Conservation (phyloP, 768 basidiomycete species). For the Clitopilus passeckerianus region DNA sequence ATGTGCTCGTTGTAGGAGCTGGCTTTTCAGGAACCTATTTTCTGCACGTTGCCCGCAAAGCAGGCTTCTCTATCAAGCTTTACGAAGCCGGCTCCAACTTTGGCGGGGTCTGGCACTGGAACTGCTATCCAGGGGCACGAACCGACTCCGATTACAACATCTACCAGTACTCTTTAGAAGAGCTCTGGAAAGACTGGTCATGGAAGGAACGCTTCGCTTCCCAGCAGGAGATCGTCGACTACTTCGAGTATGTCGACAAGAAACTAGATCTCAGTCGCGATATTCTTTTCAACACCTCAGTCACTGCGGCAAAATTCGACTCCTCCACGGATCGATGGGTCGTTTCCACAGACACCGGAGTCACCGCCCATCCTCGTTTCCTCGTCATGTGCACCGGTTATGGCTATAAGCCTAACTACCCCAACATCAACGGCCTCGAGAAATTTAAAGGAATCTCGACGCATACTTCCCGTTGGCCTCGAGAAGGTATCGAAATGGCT, state of each 20-base stretch:
- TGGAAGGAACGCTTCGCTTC: constrained; percentile 6
- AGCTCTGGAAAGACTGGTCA: constrained; percentile 8
- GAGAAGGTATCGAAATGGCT: constrained; percentile 4
- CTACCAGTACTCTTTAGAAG: constrained; percentile 10
- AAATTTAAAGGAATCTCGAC: constrained; percentile 9
- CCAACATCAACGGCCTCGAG: constrained; percentile 8
- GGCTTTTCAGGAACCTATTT: constrained; percentile 5
- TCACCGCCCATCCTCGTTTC: constrained; percentile 3
- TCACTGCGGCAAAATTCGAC: constrained; percentile 8
- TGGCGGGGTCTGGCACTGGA: constrained; percentile 13
- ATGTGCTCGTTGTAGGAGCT: constrained; percentile 6
- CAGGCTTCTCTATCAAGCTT: constrained; percentile 7
- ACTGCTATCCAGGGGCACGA: constrained; percentile 10
- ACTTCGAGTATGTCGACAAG: constrained; percentile 12
- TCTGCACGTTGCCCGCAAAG: constrained; percentile 7
- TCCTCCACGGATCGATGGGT: constrained; percentile 6
- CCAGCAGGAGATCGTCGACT: constrained; percentile 6
- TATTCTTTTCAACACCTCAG: constrained; percentile 9
- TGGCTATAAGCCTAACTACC: constrained; percentile 7
- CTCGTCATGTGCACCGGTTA: constrained; percentile 11
- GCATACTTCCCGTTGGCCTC: constrained; percentile 12
- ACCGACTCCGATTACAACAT: constrained; percentile 10
- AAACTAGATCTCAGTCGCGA: constrained; percentile 9
- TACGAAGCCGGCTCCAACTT: constrained; percentile 10
- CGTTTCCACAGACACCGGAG: constrained; percentile 5